Conservation (phyloP, 306 rosid genomes). For the barrel medic (Medicago truncatula) region MtrunA17r5.0-ANR NC_053045.1:43816001-43816500, state of each 20-base stretch:
- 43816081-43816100: constrained; percentile 21
- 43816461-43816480: too few relatives aligned
- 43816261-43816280: background rate
- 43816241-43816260: background rate
- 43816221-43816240: background rate
- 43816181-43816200: background rate
- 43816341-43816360: background rate
- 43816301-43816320: background rate
- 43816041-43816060: constrained; percentile 24
- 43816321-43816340: background rate
- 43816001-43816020: constrained; percentile 19
- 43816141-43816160: background rate
- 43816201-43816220: background rate
- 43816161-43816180: constrained; percentile 10
- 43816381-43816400: background rate
- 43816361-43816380: background rate
- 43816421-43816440: background rate
- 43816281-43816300: background rate
- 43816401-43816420: background rate
- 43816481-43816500: too few relatives aligned
- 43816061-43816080: constrained; percentile 24
- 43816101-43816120: constrained; percentile 31
- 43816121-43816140: constrained; percentile 33
- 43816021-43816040: background rate
- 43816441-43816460: background rate